Evolutionary conservation across 2,329 filamentous ascomycete species (phyloP).

Genomic region (Sclerotinia nivalis): DNA sequence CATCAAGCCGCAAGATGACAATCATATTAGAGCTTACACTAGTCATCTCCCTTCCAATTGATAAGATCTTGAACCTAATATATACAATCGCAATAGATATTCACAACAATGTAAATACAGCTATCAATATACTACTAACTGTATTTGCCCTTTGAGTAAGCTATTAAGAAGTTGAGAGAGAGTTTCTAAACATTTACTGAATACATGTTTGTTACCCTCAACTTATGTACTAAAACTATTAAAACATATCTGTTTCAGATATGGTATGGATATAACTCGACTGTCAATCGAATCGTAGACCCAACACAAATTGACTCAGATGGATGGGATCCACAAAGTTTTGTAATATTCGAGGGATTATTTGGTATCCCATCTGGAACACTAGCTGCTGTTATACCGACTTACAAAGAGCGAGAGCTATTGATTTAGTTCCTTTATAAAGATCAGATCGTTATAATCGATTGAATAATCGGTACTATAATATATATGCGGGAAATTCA

Average conservation of each 20-base stretch:
- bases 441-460: no score
- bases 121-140: neutral
- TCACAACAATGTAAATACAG: neutral
- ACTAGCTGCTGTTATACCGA: no score
- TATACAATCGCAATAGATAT: neutral
- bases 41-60: neutral
- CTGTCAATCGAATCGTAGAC: no score
- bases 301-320: no score
- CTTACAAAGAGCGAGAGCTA: no score
- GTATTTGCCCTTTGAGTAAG: neutral
- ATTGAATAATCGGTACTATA: no score
- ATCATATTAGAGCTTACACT: neutral
- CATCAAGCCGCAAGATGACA: neutral
- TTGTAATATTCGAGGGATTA: no score
- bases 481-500: no score
- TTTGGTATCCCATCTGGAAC: no score
- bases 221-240: neutral
- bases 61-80: neutral
- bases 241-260: neutral
- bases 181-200: neutral
- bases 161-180: neutral
- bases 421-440: no score
- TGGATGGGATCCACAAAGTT: no score
- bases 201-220: neutral
- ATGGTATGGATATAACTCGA: no score